Conservation (phyloP, 495 filamentous ascomycete genomes). For the Penicillium roqueforti region DNA sequence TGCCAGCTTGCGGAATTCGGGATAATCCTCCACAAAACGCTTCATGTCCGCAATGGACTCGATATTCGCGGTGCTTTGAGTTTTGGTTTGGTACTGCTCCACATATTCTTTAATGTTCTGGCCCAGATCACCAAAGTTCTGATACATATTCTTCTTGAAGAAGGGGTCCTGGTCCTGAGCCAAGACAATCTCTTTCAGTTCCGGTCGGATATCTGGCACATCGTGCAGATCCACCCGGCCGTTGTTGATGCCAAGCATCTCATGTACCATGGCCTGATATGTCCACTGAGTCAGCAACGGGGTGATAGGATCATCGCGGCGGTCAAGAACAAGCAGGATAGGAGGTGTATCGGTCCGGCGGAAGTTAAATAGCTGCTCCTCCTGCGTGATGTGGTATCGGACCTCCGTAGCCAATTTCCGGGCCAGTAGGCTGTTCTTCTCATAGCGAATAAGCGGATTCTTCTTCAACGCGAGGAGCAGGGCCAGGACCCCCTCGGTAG, state of each 20-base stretch:
- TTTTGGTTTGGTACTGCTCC: constrained; percentile 94
- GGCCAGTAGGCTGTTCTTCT: constrained; percentile 83
- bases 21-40: constrained; percentile 97
- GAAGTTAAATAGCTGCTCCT: constrained; percentile 97
- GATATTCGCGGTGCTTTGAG: constrained; percentile 86
- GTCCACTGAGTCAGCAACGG: constrained; percentile 96
- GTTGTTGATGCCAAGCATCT: constrained; percentile 88
- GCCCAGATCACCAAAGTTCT: constrained; percentile 95
- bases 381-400: constrained; percentile 87
- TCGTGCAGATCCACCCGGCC: constrained; percentile 83
- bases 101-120: constrained; percentile 99
- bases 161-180: constrained; percentile 98
- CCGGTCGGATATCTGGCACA: constrained; percentile 83
- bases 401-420: constrained; percentile 92
- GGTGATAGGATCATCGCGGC: constrained; percentile 94
- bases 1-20: constrained; percentile 92
- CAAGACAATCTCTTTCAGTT: constrained; percentile 91
- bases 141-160: constrained; percentile 99
- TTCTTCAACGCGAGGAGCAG: constrained; percentile 86
- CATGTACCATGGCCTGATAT: constrained; percentile 99
- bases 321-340: constrained; percentile 83
- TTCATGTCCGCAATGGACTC: constrained; percentile 99
- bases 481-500: constrained; percentile 81
- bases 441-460: constrained; percentile 89
- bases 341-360: constrained; percentile 92